A percentile compares a stretch with the other conserved stretches of the same genome.
These are phyloP conservation scores for Fusarium duplospermum DNA, from an alignment of 2,329 filamentous ascomycete species.

Conservation along the genomic window DNA sequence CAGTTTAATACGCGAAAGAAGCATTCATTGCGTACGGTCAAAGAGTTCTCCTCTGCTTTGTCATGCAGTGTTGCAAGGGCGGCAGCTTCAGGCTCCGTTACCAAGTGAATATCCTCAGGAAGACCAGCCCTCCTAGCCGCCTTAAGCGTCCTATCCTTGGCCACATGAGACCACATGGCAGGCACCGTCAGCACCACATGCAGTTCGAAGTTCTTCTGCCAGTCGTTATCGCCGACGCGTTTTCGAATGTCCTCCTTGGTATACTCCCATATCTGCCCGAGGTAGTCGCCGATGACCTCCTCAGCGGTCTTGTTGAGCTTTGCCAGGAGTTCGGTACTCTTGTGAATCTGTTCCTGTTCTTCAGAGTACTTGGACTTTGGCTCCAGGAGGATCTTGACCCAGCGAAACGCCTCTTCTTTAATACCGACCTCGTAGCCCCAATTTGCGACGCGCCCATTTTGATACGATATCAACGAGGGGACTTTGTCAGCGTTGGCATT, in stretches of 20 bases:
- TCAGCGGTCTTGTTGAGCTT: background rate
- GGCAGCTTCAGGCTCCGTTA: background rate
- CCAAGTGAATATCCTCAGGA: background rate
- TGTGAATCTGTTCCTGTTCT: background rate
- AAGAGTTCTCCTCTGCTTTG: background rate
- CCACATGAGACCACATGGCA: background rate
- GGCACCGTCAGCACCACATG: background rate
- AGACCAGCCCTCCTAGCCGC: background rate
- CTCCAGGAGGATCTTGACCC: background rate
- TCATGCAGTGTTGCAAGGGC: background rate
- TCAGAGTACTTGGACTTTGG: background rate
- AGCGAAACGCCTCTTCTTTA: background rate
- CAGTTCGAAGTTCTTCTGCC: background rate
- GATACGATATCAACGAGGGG: background rate
- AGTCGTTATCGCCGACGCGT: background rate
- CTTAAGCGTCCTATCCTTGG: background rate
- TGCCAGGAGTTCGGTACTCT: background rate
- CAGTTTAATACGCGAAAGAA: background rate
- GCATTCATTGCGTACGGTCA: no score
- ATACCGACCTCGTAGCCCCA: background rate
- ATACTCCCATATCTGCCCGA: background rate
- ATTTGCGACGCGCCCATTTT: background rate
- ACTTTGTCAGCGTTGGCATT: background rate
- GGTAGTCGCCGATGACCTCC: background rate
- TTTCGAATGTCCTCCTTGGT: background rate